Percentiles rank a stretch among this genome's conserved stretches.
These are phyloP conservation scores for Komagataea norvegica DNA, from an alignment of 1,139 yeast species.

Conservation along the genomic window DNA sequence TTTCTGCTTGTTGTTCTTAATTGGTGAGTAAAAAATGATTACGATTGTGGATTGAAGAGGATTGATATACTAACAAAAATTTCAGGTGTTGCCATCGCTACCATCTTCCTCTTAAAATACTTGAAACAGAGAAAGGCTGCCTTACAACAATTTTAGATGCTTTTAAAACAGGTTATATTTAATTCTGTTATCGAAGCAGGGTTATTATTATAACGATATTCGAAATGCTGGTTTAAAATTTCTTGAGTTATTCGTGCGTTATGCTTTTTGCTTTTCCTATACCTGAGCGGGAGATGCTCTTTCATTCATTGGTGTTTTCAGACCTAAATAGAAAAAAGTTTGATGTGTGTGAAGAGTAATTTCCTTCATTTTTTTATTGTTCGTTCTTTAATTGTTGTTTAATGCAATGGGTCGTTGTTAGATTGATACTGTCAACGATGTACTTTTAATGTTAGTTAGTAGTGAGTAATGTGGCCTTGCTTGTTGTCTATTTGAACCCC, in stretches of 20 bases:
- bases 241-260: not conserved
- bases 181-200: not conserved
- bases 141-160: conserved; percentile 35
- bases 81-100: conserved; percentile 28
- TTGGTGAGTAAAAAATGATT: conserved; percentile 33
- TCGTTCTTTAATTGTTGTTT: conserved; percentile 1
- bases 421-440: too few relatives aligned
- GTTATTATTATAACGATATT: too few relatives aligned
- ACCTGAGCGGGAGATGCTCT: conserved; percentile 5
- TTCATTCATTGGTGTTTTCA: conserved; percentile 1
- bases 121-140: conserved; percentile 35
- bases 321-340: not conserved
- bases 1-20: conserved; percentile 42
- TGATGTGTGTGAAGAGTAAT: not conserved
- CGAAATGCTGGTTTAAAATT: not conserved
- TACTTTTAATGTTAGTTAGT: too few relatives aligned
- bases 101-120: conserved; percentile 30
- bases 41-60: too few relatives aligned
- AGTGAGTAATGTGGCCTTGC: too few relatives aligned
- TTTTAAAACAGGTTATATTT: not conserved
- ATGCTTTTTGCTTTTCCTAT: conserved; percentile 1
- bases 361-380: not conserved
- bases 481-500: too few relatives aligned
- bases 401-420: conserved; percentile 3
- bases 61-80: conserved; percentile 6